Base-by-base conservation (phyloP, 169 alveolate species). In the Plasmodium malariae region DNA sequence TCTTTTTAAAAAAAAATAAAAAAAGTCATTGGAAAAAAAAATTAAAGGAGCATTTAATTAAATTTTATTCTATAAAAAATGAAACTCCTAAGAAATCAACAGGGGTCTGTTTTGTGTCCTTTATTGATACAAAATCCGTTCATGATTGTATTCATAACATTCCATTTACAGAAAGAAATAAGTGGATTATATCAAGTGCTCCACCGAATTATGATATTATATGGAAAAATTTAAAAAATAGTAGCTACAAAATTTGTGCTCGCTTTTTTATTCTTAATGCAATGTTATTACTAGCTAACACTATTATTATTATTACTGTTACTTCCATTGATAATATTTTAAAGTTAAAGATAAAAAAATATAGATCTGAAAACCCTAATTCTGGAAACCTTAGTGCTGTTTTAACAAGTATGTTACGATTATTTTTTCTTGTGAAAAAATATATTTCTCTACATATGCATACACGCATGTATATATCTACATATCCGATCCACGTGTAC, bases 111-210 rank as follows among this genome's bases (percentile, higher is more conserved):
- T 80, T 80, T 69, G 90, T 80, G 2, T 80, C 90, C 3, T 80
- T 80, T 80, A 80, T 80, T 26, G 90, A 80, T 9, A 80, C 90
- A 1, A 80, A 80, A 36, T 80, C 90, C 0, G 90, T 80, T 3
- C 90, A 80, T 80, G 90, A 80, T 55, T 80, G 90, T 26, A 80
- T 80, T 49, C 90, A 80, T 49, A 80, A 80, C 26, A 80, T 80
- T 17, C 90, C 90, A 26, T 80, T 49, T 19, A 80, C 78, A 7
- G 83, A 67, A 65, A 63, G 83, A n/a, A 80, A 67, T 57, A 80
- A 80, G 19, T 80, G 90, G 90, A 26, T 80, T 17, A 80, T 80
- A 67, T 80, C 90, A 2, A 68, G 49, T 49, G 90, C 90, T 0
- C 90, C 90, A 21, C 90, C 90, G 4, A 80, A 80, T 65, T 80